A percentile compares a stretch with the other conserved stretches of the same genome.
phyloP scores from a whole-genome alignment of 768 basidiomycete genomes.

The Pleurotus cornucopiae region DNA sequence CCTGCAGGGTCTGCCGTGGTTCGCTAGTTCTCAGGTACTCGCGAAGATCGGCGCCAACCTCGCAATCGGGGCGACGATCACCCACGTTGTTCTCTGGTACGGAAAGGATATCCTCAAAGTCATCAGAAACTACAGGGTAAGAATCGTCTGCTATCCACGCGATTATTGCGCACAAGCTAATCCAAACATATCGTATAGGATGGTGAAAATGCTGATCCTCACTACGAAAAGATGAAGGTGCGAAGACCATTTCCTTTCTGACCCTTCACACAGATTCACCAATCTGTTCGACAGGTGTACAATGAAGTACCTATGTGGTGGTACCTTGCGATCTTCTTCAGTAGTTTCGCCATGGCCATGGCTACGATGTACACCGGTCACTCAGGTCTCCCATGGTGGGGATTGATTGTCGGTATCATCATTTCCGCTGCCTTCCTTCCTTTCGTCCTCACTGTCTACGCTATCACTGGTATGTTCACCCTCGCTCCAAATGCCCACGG shows the following conservation, averaged over 20 bases:
- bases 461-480: conserved; percentile 37
- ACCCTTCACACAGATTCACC: too few relatives aligned
- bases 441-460: conserved; percentile 50
- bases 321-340: conserved; percentile 40
- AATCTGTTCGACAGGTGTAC: conserved; percentile 17
- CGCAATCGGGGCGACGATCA: conserved; percentile 44
- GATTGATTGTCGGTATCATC: conserved; percentile 46
- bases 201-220: conserved; percentile 43
- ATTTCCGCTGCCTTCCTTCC: conserved; percentile 45
- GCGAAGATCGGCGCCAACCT: conserved; percentile 32
- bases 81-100: conserved; percentile 51
- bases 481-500: neutral
- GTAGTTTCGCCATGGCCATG: conserved; percentile 47
- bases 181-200: conserved; percentile 10
- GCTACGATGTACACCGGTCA: conserved; percentile 48
- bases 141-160: neutral
- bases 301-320: conserved; percentile 46
- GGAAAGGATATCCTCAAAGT: conserved; percentile 40
- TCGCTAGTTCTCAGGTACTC: conserved; percentile 39
- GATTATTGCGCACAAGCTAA: neutral
- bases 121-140: conserved; percentile 37
- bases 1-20: conserved; percentile 38
- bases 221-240: conserved; percentile 53
- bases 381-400: conserved; percentile 60
- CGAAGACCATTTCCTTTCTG: conserved; percentile 9